Evolutionary conservation across 768 basidiomycete genomes (phyloP).

Genomic region (Hygrophorus pudorinus): DNA sequence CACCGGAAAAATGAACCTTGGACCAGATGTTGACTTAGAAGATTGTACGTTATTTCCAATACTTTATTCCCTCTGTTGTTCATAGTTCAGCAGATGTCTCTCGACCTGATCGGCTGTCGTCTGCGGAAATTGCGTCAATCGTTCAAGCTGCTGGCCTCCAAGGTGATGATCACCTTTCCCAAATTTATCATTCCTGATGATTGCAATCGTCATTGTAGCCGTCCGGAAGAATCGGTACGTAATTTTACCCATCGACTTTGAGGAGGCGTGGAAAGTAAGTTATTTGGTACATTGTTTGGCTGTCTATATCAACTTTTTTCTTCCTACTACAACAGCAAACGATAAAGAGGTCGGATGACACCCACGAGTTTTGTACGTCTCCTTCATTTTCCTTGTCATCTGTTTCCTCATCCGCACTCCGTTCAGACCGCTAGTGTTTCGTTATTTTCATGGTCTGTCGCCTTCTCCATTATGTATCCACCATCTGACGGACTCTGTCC

Average conservation of each 20-base stretch:
- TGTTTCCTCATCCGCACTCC: slow-evolving; percentile 10
- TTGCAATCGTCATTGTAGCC: slow-evolving; percentile 43
- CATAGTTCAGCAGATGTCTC: slow-evolving; percentile 65
- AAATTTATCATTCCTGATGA: slow-evolving; percentile 1
- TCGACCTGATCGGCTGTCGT: slow-evolving; percentile 89
- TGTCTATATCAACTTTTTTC: slow-evolving; percentile 22
- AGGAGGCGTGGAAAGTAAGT: slow-evolving; percentile 98
- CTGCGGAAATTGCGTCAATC: slow-evolving; percentile 91
- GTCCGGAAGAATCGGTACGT: slow-evolving; percentile 98
- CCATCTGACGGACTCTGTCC: not conserved
- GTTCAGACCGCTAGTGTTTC: slow-evolving; percentile 6
- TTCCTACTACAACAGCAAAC: slow-evolving; percentile 61
- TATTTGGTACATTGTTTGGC: slow-evolving; percentile 44
- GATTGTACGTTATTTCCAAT: slow-evolving; percentile 61
- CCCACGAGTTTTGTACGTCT: slow-evolving; percentile 87
- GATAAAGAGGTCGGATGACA: slow-evolving; percentile 94
- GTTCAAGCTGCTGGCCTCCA: slow-evolving; percentile 96
- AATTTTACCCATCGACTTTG: slow-evolving; percentile 93
- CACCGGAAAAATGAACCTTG: slow-evolving; percentile 94
- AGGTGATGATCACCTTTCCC: slow-evolving; percentile 37
- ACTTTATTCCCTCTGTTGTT: slow-evolving; percentile 3
- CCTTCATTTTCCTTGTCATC: slow-evolving; percentile 11
- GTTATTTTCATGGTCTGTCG: not conserved
- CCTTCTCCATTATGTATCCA: not conserved
- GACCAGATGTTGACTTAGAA: slow-evolving; percentile 95